Conservation (phyloP, 257 asterid genomes). For the Scutellaria baicalensis region DNA sequence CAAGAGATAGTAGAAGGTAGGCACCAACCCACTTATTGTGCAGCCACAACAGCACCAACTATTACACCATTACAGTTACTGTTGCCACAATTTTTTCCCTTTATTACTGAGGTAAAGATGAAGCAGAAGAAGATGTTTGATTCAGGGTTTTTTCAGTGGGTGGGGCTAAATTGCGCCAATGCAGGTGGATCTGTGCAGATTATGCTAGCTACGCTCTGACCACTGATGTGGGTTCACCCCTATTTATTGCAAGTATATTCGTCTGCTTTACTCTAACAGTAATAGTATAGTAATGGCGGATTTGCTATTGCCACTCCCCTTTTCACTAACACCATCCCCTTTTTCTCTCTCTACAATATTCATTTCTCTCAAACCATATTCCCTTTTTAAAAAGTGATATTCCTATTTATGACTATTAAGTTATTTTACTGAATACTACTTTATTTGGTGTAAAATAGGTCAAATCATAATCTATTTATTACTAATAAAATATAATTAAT, state of each 20-base stretch:
- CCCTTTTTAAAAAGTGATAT: too few relatives aligned
- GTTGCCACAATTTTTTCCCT: neutral
- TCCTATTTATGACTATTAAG: too few relatives aligned
- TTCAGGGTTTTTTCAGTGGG: slow-evolving; percentile 7
- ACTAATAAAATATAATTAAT: too few relatives aligned
- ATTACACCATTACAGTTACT: neutral
- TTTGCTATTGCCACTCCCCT: slow-evolving; percentile 7
- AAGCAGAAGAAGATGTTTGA: slow-evolving; percentile 1
- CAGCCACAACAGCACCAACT: slow-evolving; percentile 12
- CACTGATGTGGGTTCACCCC: neutral
- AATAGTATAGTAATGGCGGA: neutral
- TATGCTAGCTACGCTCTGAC: slow-evolving; percentile 8
- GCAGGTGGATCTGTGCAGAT: slow-evolving; percentile 30
- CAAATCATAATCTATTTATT: too few relatives aligned
- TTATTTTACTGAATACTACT: too few relatives aligned
- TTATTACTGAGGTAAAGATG: neutral
- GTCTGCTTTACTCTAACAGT: neutral
- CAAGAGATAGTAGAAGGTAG: slow-evolving; percentile 3
- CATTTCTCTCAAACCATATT: neutral
- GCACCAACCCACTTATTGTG: slow-evolving; percentile 32
- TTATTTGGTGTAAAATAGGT: too few relatives aligned
- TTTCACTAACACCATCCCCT: neutral
- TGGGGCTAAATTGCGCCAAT: slow-evolving; percentile 26
- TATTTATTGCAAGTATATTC: slow-evolving; percentile 1
- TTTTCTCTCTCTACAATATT: neutral